A percentile compares a stretch with the other conserved stretches of the same genome.
These are phyloP conservation scores for Fusarium haematococcum DNA, from an alignment of 2,329 filamentous ascomycete species.

Conservation along the genomic window DNA sequence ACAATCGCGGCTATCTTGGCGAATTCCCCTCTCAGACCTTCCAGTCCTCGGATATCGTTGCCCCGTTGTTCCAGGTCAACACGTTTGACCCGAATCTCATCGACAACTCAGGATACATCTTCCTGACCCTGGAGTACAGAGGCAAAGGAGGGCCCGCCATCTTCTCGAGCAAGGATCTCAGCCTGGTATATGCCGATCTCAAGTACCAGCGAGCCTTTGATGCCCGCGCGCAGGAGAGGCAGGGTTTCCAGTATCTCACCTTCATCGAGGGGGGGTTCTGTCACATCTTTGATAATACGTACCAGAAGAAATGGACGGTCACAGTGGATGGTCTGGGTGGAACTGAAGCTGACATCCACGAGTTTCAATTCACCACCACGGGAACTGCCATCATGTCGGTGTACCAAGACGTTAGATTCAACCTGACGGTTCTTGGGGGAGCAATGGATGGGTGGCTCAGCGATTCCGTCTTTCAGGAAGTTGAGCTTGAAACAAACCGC, in stretches of 20 bases:
- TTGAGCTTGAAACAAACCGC: slow-evolving; percentile 36
- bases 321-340: slow-evolving; percentile 25
- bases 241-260: slow-evolving; percentile 33
- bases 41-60: slow-evolving; percentile 30
- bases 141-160: slow-evolving; percentile 37
- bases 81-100: slow-evolving; percentile 29
- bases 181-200: slow-evolving; percentile 38
- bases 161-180: slow-evolving; percentile 40
- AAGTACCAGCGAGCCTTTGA: slow-evolving; percentile 34
- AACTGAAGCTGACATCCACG: slow-evolving; percentile 36
- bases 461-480: slow-evolving; percentile 40
- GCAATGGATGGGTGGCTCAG: slow-evolving; percentile 37
- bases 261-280: slow-evolving; percentile 38
- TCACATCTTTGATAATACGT: slow-evolving; percentile 36
- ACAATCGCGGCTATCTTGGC: slow-evolving; percentile 32
- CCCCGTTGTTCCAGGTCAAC: slow-evolving; percentile 40
- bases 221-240: slow-evolving; percentile 32
- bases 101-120: slow-evolving; percentile 35
- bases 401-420: slow-evolving; percentile 40
- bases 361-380: slow-evolving; percentile 37
- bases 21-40: slow-evolving; percentile 37
- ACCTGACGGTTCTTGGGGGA: slow-evolving; percentile 34
- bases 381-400: slow-evolving; percentile 38
- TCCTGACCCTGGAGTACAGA: slow-evolving; percentile 29
- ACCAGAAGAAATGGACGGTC: slow-evolving; percentile 36